phyloP scores from a whole-genome alignment of 2,329 filamentous ascomycete species.

The Bertia moriformis region DNA sequence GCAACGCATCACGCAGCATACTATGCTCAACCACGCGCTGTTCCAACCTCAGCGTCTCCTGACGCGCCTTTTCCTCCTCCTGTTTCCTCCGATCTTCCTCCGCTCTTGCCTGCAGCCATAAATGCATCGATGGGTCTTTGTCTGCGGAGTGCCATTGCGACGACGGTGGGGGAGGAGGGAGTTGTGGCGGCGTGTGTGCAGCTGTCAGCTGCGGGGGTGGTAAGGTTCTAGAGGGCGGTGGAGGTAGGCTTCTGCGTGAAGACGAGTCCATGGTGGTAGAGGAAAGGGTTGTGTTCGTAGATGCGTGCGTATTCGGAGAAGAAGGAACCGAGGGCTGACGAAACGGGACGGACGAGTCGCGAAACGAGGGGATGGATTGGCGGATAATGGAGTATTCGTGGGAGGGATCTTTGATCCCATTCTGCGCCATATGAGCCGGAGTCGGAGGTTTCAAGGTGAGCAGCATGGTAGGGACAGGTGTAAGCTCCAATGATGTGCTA shows the following conservation, averaged over 20 bases:
- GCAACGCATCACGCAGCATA: neutral
- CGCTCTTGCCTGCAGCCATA: slow-evolving; percentile 24
- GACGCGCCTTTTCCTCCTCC: neutral
- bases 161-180: neutral
- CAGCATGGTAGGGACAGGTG: no score
- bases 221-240: neutral
- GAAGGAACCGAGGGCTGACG: neutral
- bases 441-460: neutral
- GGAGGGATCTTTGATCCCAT: slow-evolving; percentile 1
- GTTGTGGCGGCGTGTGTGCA: neutral
- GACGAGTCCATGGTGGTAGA: neutral
- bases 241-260: neutral
- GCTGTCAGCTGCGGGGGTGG: neutral
- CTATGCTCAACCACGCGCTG: neutral
- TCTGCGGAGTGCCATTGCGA: neutral
- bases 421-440: no score
- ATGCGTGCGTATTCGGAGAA: no score
- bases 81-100: slow-evolving; percentile 52
- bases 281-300: neutral
- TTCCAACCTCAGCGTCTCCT: neutral
- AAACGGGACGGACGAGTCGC: no score
- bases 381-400: neutral
- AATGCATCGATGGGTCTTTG: neutral
- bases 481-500: no score
- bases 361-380: neutral